A percentile compares a stretch with the other conserved stretches of the same genome.
These are phyloP conservation scores for Phytopythium ostracodes DNA, from an alignment of 352 stramenopile species.

Conservation along the genomic window DNA sequence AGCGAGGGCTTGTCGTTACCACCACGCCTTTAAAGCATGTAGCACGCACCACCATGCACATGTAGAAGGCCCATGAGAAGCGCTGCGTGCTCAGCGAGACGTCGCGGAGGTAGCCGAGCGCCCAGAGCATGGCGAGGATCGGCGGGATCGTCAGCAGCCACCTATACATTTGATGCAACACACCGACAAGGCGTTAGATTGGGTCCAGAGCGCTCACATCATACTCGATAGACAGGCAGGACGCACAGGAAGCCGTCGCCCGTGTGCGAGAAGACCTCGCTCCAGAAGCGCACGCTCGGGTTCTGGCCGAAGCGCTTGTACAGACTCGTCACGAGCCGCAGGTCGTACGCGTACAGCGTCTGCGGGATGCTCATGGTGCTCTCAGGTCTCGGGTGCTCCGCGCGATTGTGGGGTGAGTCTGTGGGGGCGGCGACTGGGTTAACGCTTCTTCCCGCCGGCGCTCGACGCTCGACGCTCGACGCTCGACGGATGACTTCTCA, in stretches of 20 bases:
- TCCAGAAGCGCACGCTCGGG: constrained; percentile 39
- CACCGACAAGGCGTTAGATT: neutral
- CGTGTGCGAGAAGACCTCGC: constrained; percentile 78
- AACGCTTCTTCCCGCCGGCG: neutral
- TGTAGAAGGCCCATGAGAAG: constrained; percentile 38
- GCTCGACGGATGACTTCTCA: no score
- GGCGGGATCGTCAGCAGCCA: constrained; percentile 59
- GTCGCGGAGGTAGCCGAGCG: constrained; percentile 22
- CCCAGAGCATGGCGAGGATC: constrained; percentile 32
- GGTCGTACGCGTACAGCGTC: constrained; percentile 66
- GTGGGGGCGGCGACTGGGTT: no score
- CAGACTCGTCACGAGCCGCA: constrained; percentile 62
- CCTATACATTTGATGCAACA: constrained; percentile 10
- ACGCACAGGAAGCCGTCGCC: constrained; percentile 82
- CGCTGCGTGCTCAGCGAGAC: constrained; percentile 20
- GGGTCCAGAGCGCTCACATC: neutral
- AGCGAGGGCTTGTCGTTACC: neutral
- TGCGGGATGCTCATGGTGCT: constrained; percentile 48
- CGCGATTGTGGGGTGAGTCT: neutral
- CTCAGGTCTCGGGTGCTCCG: no score
- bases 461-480: constrained; percentile 1
- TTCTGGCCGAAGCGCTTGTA: constrained; percentile 64
- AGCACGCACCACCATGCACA: constrained; percentile 38
- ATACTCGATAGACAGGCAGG: neutral
- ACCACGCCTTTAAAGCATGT: no score